Evolutionary conservation across 495 filamentous ascomycete species (phyloP), one percentile per base, ranked within the genome.

Genomic region (Lepidopterella palustris): DNA sequence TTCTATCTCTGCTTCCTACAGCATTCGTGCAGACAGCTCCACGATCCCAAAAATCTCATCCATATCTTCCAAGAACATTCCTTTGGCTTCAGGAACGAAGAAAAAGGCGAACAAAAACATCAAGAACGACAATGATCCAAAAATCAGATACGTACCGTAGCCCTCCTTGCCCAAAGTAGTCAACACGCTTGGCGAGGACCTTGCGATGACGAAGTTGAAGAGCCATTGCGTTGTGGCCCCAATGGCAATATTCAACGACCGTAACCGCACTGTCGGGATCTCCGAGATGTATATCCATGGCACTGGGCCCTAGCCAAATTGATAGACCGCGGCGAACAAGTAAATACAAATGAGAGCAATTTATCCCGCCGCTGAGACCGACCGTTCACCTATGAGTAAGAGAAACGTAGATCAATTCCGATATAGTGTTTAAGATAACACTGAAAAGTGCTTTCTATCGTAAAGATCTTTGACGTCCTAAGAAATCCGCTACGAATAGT

Each of bases 341-440:
- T 69, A 73, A 8, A 73, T 60, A 60, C 65, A 67, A n/a, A 73
- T 64, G 4, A 73, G 63, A 5, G 71, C 67, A 27, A 71, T 23
- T 45, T 68, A 70, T 23, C 71, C 69, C 0, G 67, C 68, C 4
- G 66, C 61, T 11, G 66, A 62, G 2, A 68, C 58, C 1, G 23
- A 5, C 4, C 23, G 45, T 18, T 78, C 82, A 4, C 70, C 53
- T 20, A 76, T 66, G 0, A 87, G 88, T 0, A 86, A 86, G 18
- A 74, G 62, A 89, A 83, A 55, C 86, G 84, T 5, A 89, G 78
- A 67, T 92, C 88, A n/a, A 92, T 74, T 10, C 88, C 87, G 59
- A 92, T 86, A 68, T 91, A 89, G 64, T 88, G 81, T 84, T 90
- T 90, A 62, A 79, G n/a, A 85, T 71, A 2, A 77, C 82, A 71